Percentiles rank a stretch among this genome's conserved stretches.
Conservation (phyloP, 2,329 filamentous ascomycete genomes). For the Aspergillus fumigatus region DNA sequence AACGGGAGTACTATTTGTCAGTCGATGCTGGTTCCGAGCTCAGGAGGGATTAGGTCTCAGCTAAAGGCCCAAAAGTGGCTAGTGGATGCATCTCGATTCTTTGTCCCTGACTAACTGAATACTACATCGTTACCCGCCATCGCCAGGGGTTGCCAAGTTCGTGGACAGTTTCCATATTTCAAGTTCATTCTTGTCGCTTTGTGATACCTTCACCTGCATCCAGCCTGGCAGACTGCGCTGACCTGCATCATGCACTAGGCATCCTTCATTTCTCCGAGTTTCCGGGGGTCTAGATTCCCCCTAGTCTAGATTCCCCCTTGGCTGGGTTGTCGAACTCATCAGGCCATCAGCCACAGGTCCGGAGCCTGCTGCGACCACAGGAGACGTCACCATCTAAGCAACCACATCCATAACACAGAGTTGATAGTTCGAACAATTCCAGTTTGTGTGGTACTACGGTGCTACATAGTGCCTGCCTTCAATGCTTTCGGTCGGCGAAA, state of each 20-base stretch:
- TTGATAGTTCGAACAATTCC: not conserved
- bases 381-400: not conserved
- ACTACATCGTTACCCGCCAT: not conserved
- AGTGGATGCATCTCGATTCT: not conserved
- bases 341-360: not conserved
- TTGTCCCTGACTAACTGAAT: conserved; percentile 5
- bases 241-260: not conserved
- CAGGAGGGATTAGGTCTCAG: not conserved
- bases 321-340: not conserved
- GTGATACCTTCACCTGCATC: not conserved
- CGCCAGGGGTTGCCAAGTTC: not conserved
- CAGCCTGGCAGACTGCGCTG: not conserved
- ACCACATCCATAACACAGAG: not conserved
- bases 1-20: not conserved
- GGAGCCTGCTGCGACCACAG: not conserved
- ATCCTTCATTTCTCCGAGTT: not conserved
- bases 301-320: not conserved
- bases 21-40: not conserved
- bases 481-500: not conserved
- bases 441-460: not conserved
- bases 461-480: not conserved
- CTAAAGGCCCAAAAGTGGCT: not conserved
- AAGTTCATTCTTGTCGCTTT: not conserved
- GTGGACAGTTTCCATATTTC: not conserved
- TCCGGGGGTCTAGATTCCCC: not conserved